Evolutionary conservation across 768 basidiomycete genomes (phyloP).

Genomic region (Xerocomus spinulosus): DNA sequence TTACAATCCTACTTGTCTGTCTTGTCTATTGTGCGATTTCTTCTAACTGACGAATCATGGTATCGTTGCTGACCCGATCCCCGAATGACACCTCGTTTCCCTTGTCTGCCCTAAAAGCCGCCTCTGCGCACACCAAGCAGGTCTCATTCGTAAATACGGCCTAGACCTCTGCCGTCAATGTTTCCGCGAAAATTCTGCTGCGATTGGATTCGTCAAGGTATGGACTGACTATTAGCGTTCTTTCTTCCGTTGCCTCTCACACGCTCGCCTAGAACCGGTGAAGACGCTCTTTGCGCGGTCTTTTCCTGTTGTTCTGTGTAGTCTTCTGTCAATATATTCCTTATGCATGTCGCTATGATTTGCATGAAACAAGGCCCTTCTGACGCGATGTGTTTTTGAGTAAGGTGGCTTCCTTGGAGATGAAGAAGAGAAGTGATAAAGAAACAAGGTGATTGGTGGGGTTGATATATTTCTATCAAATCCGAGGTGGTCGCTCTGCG

Average conservation of each 20-base stretch:
- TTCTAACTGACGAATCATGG: neutral
- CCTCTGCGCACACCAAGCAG: conserved; percentile 94
- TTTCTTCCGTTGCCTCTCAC: neutral
- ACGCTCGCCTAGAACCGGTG: conserved; percentile 41
- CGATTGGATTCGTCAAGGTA: conserved; percentile 95
- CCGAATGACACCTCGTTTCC: too few species aligned
- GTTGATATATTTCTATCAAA: neutral
- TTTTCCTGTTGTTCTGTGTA: neutral
- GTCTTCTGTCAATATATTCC: neutral
- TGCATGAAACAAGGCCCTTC: conserved; percentile 16
- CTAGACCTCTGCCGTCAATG: conserved; percentile 97
- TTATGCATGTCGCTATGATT: conserved; percentile 17
- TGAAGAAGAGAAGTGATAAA: neutral
- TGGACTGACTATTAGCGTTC: conserved; percentile 10
- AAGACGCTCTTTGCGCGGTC: conserved; percentile 18
- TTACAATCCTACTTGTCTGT: neutral
- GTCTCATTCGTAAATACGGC: conserved; percentile 96
- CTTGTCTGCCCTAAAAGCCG: too few species aligned
- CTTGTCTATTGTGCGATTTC: neutral
- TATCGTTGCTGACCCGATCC: neutral
- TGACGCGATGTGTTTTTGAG: neutral
- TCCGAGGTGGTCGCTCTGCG: conserved; percentile 5
- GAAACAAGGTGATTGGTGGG: neutral
- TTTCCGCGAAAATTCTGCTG: conserved; percentile 93
- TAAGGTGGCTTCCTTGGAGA: neutral